Evolutionary conservation across 305 asterid species (phyloP), one percentile per base, ranked within the genome.

Genomic region (Fraxinus floribunda): DNA sequence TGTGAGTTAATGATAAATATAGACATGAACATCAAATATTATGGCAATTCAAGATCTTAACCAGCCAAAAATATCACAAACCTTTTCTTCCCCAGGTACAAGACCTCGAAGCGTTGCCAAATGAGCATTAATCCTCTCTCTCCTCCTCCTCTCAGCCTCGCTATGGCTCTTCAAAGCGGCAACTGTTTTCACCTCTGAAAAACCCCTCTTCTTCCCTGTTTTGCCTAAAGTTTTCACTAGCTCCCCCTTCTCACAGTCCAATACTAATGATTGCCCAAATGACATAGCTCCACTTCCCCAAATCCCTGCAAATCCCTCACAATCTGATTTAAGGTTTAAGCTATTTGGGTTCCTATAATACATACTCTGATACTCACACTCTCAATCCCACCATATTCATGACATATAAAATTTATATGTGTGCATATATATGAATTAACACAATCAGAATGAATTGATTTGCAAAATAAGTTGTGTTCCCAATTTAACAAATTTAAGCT

Each of bases 111-210:
- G 98, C 29, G 91, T 92, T 16, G 52, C 86, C 26, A 91, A 88
- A 89, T 90, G 95, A 60, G 94, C 91, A 83, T 94, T 94, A 86
- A 94, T 93, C 88, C 95, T 88, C 83, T 93, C 95, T 86, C 98
- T 92, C 76, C 97, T 88, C 82, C 98, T 87, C 87, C 89, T 90
- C 86, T 93, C 98, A 24, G 98, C 94, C 86, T 94, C 98, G 79
- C 98, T 92, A 74, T 93, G 98, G 81, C 94, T 93, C 89, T 90
- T 94, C 89, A 93, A 85, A 46, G 98, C 97, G 10, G 92, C 95
- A 32, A 78, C 64, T 0, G 91, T 81, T 85, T 93, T 93, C 30
- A 83, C 89, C 75, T 82, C 94, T 7, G 92, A 76, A 79, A 52
- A 78, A 55, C 82, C 93, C 75, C 41, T 78, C 80, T 79, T 89